phyloP scores from a whole-genome alignment of 345 rosid genomes.

The Salix caprea region DNA sequence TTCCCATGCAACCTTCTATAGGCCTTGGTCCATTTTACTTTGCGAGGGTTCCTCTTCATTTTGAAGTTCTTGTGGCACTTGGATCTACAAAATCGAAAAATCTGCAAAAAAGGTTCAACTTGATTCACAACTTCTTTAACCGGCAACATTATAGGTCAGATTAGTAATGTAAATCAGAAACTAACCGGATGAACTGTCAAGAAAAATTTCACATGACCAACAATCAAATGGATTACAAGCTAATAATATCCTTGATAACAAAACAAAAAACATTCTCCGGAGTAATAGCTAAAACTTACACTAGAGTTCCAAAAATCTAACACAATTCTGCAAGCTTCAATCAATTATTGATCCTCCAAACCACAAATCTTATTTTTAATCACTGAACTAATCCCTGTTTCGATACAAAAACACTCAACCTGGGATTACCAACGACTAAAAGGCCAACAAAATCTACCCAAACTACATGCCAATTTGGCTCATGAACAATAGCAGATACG shows the following conservation, averaged over 20 bases:
- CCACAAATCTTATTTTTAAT: not conserved
- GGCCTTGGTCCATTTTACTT: conserved; percentile 97
- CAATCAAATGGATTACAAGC: not conserved
- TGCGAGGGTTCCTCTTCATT: conserved; percentile 98
- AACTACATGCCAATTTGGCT: not conserved
- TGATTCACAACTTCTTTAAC: not conserved
- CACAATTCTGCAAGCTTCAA: not conserved
- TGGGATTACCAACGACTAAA: not conserved
- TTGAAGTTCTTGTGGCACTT: conserved; percentile 92
- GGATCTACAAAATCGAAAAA: conserved; percentile 84
- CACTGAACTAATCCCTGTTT: not conserved
- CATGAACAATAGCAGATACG: not conserved
- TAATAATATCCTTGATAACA: not conserved
- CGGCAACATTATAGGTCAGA: not conserved
- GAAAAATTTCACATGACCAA: not conserved
- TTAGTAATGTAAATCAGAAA: not conserved
- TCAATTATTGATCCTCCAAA: not conserved
- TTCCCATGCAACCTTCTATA: conserved; percentile 73
- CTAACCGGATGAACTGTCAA: not conserved
- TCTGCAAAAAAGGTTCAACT: conserved; percentile 35
- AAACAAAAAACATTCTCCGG: not conserved
- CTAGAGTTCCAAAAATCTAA: not conserved
- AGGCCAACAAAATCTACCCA: not conserved
- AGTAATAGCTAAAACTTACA: not conserved
- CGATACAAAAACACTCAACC: not conserved